Base-by-base conservation (phyloP, 176 grass and related monocot species). In the Neostapfia colusana region DNA sequence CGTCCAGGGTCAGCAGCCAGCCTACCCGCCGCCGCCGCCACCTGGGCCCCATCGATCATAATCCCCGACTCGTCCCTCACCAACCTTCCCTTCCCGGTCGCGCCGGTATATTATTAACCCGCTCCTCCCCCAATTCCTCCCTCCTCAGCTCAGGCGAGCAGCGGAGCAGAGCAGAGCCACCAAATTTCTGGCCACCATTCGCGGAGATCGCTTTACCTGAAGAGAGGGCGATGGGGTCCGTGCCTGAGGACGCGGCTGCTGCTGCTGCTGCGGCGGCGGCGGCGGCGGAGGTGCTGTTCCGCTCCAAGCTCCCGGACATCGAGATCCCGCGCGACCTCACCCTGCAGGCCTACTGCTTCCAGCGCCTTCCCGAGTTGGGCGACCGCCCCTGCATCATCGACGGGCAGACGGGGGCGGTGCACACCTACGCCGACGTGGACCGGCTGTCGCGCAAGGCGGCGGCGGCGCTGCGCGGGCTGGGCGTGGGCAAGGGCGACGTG, bases 321-420 rank as follows among this genome's bases (percentile, higher is more conserved):
- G 82, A 93, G 74, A 98, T 98, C 79, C 89, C 84, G 16, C 76
- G 70, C 18, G 46, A 90, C 84, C 79, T 88, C 14, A 42, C 95
- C 7, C 95, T 98, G 28, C 95, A 94, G 58, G 77, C 70, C 67
- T 98, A 98, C 89, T 94, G 91, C 91, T 94, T 98, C 79, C 76
- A 92, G 76, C 67, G 72, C 12, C 72, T 94, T 0, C 70, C 66
- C 0, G 45, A 54, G 56, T 63, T 66, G 9, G 38, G 53, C 10
- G 18, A 64, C 43, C 89, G 89, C 0, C 65, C 91, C 20, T 98
- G 95, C 89, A 79, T 98, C 62, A 92, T 98, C 71, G 91, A 98
- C 77, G 89, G 91, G 2, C 55, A 86, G 36, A 88, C 40, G 4
- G 89, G 84, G 16, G 63, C 54, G 28, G 83, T 86, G 5, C 78